Evolutionary conservation across 2,329 filamentous ascomycete genomes (phyloP), one percentile per base, ranked within the genome.

Genomic region (Penicillium sp.): DNA sequence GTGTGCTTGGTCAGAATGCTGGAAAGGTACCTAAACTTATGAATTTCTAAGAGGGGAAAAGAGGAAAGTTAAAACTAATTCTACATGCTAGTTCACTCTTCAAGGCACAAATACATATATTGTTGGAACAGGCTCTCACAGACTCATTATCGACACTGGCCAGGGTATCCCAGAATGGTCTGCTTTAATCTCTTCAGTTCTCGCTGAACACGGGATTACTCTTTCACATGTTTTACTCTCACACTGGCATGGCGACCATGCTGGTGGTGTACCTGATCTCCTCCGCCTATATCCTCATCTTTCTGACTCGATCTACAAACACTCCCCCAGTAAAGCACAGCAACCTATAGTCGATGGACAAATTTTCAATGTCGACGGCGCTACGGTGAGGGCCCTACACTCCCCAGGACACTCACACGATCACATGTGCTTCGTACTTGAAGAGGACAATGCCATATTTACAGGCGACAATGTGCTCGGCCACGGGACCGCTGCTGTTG

Each of bases 401-500:
- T 80, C 77, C 3, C 86, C 85, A 0, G 86, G 90, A 1, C 90
- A 95, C 65, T 85, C 90, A 0, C 74, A 75, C 1, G 90, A 95
- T 65, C 90, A 94, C 65, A 85, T 90, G 78, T 84, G 81, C n/a
- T 85, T 94, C 58, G 66, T 89, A 1, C 73, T 92, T 1, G 79
- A 84, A 42, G 88, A 91, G 62, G 79, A 92, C 66, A 79, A 88
- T 58, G 87, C 87, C 47, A 83, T 93, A 77, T 91, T 93, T 67
- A 91, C 89, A 0, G 90, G 86, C 1, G 90, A 93, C 70, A 92
- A 90, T 64, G 83, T 93, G 1, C 79, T 93, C 0, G 89, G 90
- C 0, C 87, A 76, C 47, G 76, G 77, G 0, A 72, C 65, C 16
- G 69, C 65, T 30, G 75, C 68, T 0, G 71, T 75, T 0, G 73